Evolutionary conservation across 176 grass and related monocot species (phyloP).

Genomic region (Hsuehochloa calcarea): DNA sequence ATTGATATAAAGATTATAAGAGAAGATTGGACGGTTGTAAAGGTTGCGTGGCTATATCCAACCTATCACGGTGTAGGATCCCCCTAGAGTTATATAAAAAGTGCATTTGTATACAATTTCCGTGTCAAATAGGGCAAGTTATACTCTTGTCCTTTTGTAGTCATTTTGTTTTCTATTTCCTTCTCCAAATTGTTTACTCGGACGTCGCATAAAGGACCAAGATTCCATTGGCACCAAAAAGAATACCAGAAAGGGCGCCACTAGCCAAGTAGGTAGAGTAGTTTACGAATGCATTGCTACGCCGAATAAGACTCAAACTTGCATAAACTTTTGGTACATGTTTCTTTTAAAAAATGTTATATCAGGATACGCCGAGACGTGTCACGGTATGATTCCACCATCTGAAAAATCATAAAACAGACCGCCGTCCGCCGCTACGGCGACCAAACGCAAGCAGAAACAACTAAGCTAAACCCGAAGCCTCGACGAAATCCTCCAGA

Average conservation of each 20-base stretch:
- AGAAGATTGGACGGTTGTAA: too few species aligned
- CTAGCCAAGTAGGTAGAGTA: not conserved
- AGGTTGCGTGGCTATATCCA: too few species aligned
- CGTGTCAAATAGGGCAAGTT: not conserved
- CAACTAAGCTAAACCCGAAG: not conserved
- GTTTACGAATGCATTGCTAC: not conserved
- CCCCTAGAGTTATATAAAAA: too few species aligned
- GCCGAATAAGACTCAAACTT: not conserved
- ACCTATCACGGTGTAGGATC: too few species aligned
- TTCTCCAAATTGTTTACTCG: not conserved
- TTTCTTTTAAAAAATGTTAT: not conserved
- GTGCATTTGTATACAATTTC: too few species aligned
- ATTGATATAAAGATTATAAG: too few species aligned
- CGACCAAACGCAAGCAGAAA: not conserved
- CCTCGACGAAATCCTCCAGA: not conserved
- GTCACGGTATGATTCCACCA: not conserved
- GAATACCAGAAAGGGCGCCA: not conserved
- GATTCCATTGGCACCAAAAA: not conserved
- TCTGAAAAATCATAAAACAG: not conserved
- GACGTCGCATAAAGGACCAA: not conserved
- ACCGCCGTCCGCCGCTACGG: not conserved
- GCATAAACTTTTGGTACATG: not conserved
- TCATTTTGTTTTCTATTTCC: not conserved
- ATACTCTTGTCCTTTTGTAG: not conserved
- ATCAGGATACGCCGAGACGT: not conserved